phyloP scores from a whole-genome alignment of 2,329 filamentous ascomycete genomes.

The Orbilia ellipsospora region DNA sequence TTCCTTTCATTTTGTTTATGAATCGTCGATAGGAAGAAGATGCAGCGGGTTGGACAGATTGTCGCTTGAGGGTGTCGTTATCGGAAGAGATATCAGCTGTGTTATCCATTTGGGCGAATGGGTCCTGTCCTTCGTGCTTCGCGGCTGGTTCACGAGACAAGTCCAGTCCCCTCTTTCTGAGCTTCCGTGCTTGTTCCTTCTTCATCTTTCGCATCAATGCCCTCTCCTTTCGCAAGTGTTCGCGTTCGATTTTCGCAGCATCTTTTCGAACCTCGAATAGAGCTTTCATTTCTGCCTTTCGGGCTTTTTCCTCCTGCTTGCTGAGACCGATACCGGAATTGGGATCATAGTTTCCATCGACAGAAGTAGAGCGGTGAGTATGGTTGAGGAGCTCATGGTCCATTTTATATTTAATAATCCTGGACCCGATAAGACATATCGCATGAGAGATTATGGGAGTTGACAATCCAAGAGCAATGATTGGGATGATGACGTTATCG shows the following conservation, averaged over 20 bases:
- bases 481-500: constrained; percentile 29
- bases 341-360: neutral
- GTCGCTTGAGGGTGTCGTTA: neutral
- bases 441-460: constrained; percentile 49
- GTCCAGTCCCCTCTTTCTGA: constrained; percentile 6
- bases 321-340: constrained; percentile 12
- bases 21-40: too few relatives aligned
- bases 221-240: constrained; percentile 15
- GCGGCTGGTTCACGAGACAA: neutral
- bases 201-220: constrained; percentile 15
- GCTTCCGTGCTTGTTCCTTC: neutral
- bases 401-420: constrained; percentile 45
- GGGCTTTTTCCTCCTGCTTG: constrained; percentile 22
- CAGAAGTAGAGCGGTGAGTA: neutral
- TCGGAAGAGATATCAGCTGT: neutral
- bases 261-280: constrained; percentile 26
- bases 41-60: too few relatives aligned
- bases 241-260: constrained; percentile 18
- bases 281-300: constrained; percentile 25
- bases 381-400: constrained; percentile 13
- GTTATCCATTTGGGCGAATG: too few relatives aligned
- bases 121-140: too few relatives aligned
- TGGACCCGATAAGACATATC: constrained; percentile 44
- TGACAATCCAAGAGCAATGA: constrained; percentile 38
- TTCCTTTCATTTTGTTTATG: constrained; percentile 6